Base-by-base conservation (phyloP, 2,329 filamentous ascomycete species). In the Cladosporium cucumerinum region DNA sequence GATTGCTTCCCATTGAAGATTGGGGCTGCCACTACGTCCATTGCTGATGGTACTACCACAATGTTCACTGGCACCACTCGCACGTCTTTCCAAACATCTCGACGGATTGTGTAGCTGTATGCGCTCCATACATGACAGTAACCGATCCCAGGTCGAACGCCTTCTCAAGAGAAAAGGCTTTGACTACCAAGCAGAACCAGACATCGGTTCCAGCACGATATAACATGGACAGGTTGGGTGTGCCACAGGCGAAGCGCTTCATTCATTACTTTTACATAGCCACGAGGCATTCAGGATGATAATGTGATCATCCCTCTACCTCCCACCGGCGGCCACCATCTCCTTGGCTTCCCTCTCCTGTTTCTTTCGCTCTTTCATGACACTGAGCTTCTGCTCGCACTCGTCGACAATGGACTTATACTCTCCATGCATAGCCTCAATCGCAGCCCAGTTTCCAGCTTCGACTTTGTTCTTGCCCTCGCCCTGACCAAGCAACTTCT, bases 401-500 rank as follows among this genome's bases (percentile, higher is more conserved):
- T 73, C 68, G 12, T 74, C 69, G 10, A 77, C 69, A 25, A 76
- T 46, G 0, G 55, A 66, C 65, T 72, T 74, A 8, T 51, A 67
- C 51, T 71, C 88, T 49, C 82, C 79, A 63, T 70, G 57, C 73
- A 93, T 71, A 0, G 88, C 89, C 69, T 81, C 80, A 49, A 80
- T 77, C 0, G 91, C 91, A 1, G 90, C 90, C 69, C 85, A 87
- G 16, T 84, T 80, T 0, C 87, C 88, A 1, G 90, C 91, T 64
- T 91, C 88, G 64, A 85, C 86, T 78, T 92, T 92, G 63, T 84
- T 86, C 67, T 86, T 77, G 1, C 85, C 90, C 34, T 83, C 84
- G 0, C 89, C 90, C 52, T 80, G 81, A 0, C 87, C 90, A 6
- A 93, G 76, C 64, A 85, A 78, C 73, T 86, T 84, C 57, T 85